Conservation (phyloP, 2,329 filamentous ascomycete genomes). For the Dothistroma septosporum region DNA sequence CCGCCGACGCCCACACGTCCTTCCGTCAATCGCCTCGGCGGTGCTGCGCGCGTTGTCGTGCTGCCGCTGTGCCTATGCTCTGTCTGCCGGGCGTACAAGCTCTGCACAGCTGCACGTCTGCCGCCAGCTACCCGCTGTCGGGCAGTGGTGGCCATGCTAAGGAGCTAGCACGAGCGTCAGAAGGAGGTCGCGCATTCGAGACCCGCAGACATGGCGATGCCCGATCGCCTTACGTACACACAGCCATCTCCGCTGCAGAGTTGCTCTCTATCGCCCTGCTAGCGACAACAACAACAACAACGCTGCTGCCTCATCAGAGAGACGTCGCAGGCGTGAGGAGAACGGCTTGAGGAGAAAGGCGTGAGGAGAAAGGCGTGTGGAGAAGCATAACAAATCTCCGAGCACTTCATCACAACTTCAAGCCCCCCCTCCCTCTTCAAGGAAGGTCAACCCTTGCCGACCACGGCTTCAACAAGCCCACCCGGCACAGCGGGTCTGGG, state of each 20-base stretch:
- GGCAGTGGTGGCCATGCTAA: not conserved
- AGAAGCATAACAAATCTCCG: slow-evolving; percentile 7
- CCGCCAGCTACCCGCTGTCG: not conserved
- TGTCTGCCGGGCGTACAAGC: not conserved
- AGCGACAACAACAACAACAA: not conserved
- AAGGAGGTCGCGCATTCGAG: not conserved
- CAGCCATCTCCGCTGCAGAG: not conserved
- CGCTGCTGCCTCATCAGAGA: not conserved
- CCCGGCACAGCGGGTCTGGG: slow-evolving; percentile 6
- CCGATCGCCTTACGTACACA: not conserved
- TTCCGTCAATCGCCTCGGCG: not conserved
- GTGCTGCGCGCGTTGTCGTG: not conserved
- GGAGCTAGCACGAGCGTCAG: not conserved
- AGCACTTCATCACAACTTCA: not conserved
- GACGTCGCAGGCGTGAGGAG: not conserved
- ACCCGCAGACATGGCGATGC: not conserved
- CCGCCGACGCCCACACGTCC: too few species aligned
- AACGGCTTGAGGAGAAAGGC: not conserved
- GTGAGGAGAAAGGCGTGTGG: not conserved
- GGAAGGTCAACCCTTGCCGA: not conserved
- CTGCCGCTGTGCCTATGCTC: not conserved
- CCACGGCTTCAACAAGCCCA: not conserved
- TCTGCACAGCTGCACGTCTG: too few species aligned
- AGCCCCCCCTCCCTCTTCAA: too few species aligned
- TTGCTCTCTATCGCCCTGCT: not conserved